A percentile compares a stretch with the other conserved stretches of the same genome.
phyloP scores from a whole-genome alignment of 2,329 filamentous ascomycete species.

The Aspergillus niger region DNA sequence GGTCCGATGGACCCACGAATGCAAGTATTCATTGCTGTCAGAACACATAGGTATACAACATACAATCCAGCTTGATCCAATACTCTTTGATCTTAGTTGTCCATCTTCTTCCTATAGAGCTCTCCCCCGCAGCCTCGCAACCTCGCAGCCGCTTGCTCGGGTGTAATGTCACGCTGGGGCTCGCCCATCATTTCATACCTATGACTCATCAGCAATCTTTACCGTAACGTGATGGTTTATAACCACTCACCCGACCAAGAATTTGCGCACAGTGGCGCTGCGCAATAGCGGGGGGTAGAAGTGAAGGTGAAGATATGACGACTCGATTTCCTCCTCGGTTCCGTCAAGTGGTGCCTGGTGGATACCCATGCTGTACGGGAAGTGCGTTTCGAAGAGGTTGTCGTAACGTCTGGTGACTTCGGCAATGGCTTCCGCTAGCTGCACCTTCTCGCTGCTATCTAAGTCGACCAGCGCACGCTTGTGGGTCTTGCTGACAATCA shows the following conservation, averaged over 20 bases:
- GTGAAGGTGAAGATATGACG: conserved; percentile 92
- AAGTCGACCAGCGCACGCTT: conserved; percentile 84
- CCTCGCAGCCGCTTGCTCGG: conserved; percentile 84
- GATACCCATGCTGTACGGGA: conserved; percentile 95
- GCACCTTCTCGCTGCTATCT: conserved; percentile 65
- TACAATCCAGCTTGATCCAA: not conserved
- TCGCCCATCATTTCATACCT: conserved; percentile 92
- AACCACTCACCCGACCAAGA: conserved; percentile 72
- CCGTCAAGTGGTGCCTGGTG: conserved; percentile 91
- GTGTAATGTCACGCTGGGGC: conserved; percentile 97
- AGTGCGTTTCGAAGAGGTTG: conserved; percentile 94
- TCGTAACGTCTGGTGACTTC: conserved; percentile 92
- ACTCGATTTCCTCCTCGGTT: conserved; percentile 78
- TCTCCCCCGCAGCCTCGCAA: conserved; percentile 76
- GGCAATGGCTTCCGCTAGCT: conserved; percentile 80
- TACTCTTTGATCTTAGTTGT: conserved; percentile 11
- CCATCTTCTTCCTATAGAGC: conserved; percentile 73
- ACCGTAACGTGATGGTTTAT: not conserved
- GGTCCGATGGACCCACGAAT: not conserved
- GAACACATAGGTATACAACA: not conserved
- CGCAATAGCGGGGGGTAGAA: conserved; percentile 93
- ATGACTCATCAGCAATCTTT: conserved; percentile 17
- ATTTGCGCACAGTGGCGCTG: conserved; percentile 92
- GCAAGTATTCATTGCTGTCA: not conserved
- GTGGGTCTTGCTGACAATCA: conserved; percentile 83